phyloP scores from a whole-genome alignment of 805 yeast species.

The Wickerhamomyces tratensis region DNA sequence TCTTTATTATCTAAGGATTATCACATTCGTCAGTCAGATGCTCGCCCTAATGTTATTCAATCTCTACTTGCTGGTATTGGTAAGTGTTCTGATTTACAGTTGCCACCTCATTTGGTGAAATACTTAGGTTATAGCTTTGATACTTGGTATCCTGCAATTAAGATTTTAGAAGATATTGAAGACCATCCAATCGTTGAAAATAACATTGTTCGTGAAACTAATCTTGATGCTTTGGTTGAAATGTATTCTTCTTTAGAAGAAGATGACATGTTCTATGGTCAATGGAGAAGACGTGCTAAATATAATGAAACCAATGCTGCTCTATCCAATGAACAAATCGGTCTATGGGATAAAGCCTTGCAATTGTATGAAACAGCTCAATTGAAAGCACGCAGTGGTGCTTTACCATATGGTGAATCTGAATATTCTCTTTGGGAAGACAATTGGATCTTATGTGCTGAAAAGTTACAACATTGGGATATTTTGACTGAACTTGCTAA shows the following conservation, averaged over 20 bases:
- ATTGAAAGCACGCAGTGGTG: constrained; percentile 92
- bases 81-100: constrained; percentile 55
- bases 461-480: constrained; percentile 97
- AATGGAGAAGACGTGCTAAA: constrained; percentile 95
- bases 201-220: constrained; percentile 69
- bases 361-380: constrained; percentile 95
- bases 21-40: constrained; percentile 82
- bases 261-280: constrained; percentile 94
- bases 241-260: constrained; percentile 83
- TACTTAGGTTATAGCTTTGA: constrained; percentile 80
- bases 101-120: constrained; percentile 92
- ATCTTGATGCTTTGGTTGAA: constrained; percentile 85
- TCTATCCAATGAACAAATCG: constrained; percentile 87
- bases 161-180: constrained; percentile 68
- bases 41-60: constrained; percentile 79
- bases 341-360: constrained; percentile 90
- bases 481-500: constrained; percentile 91
- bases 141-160: constrained; percentile 86
- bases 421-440: constrained; percentile 98
- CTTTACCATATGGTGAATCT: constrained; percentile 87
- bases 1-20: constrained; percentile 81
- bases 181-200: constrained; percentile 54
- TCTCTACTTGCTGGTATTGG: constrained; percentile 80
- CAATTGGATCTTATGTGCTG: constrained; percentile 96
- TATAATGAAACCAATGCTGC: constrained; percentile 91